Conservation (phyloP, 2,329 filamentous ascomycete species). For the Hymenoscyphus scutula region DNA sequence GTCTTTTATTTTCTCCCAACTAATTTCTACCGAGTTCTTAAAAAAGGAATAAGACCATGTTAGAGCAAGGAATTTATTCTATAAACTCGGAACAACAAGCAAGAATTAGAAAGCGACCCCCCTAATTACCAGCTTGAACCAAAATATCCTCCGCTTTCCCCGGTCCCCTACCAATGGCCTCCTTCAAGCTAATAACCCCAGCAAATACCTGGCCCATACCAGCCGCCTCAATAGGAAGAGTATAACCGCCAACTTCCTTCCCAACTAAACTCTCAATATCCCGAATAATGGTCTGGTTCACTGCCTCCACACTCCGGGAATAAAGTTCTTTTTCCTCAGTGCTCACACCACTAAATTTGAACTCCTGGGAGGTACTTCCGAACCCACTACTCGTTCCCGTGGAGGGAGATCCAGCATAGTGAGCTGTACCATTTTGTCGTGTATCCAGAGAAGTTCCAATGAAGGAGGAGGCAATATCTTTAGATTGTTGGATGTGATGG, state of each 20-base stretch:
- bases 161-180: constrained; percentile 38
- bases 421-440: constrained; percentile 55
- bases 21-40: too few species aligned
- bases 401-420: constrained; percentile 49
- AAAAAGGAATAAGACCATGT: too few species aligned
- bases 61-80: too few species aligned
- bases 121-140: constrained; percentile 21
- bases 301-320: constrained; percentile 52
- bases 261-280: constrained; percentile 46
- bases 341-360: constrained; percentile 48
- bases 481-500: constrained; percentile 31
- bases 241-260: constrained; percentile 20
- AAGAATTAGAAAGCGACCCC: not conserved
- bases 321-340: constrained; percentile 43
- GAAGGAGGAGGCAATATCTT: constrained; percentile 31
- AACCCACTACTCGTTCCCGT: constrained; percentile 48
- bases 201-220: constrained; percentile 13
- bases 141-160: constrained; percentile 31
- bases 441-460: constrained; percentile 47
- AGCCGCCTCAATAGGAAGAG: constrained; percentile 8
- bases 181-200: constrained; percentile 34
- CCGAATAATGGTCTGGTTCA: constrained; percentile 51
- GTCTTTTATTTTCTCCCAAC: too few species aligned
- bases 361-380: constrained; percentile 56
- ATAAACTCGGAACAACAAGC: not conserved